These are phyloP conservation scores for Suhomyces kilbournensis DNA, from an alignment of 805 yeast genomes.

Conservation along the genomic window DNA sequence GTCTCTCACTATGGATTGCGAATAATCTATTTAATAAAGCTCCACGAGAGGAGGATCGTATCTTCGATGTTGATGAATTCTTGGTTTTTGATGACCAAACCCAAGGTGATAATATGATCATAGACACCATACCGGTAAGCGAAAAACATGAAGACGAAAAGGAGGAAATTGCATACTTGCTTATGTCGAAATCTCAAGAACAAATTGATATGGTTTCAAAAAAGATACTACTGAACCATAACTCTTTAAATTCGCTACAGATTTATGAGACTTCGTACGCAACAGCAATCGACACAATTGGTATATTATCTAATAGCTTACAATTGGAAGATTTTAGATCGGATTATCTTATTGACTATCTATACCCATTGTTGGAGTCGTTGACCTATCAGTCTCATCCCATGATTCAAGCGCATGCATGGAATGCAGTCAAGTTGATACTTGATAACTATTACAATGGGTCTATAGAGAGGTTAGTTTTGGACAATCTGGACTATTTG, in stretches of 20 bases:
- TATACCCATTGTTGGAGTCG: constrained; percentile 71
- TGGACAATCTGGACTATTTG: constrained; percentile 74
- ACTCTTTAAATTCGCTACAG: background rate
- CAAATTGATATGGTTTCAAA: constrained; percentile 35
- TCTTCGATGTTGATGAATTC: constrained; percentile 20
- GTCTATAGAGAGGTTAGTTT: constrained; percentile 53
- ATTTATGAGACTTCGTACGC: constrained; percentile 27
- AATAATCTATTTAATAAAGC: constrained; percentile 14
- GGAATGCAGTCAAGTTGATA: constrained; percentile 47
- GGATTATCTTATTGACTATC: constrained; percentile 61
- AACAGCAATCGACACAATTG: constrained; percentile 47
- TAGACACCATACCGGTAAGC: background rate
- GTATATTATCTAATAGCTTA: constrained; percentile 21
- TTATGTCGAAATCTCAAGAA: constrained; percentile 38
- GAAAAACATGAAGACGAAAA: constrained; percentile 3
- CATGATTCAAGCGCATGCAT: constrained; percentile 55
- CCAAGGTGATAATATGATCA: constrained; percentile 6
- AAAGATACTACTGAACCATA: constrained; percentile 6
- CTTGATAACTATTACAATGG: constrained; percentile 48
- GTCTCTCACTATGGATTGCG: constrained; percentile 33
- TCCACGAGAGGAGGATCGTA: constrained; percentile 14
- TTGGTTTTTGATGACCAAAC: constrained; percentile 18
- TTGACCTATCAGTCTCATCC: constrained; percentile 52
- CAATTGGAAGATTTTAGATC: constrained; percentile 32
- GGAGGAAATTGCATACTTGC: constrained; percentile 28